Conservation (phyloP, 2,329 filamentous ascomycete species). For the Beauveria caledonica region DNA sequence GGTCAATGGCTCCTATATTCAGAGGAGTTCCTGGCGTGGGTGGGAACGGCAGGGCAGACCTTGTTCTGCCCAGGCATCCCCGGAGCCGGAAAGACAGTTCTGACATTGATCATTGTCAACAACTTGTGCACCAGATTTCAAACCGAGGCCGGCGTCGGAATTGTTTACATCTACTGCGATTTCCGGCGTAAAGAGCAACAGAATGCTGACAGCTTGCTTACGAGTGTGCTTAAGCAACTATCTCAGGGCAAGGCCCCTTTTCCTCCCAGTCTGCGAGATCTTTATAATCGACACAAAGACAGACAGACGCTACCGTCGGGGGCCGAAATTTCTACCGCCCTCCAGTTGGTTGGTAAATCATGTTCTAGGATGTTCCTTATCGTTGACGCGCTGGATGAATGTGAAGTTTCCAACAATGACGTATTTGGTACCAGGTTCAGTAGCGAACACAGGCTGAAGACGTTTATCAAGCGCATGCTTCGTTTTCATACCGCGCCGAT, state of each 20-base stretch:
- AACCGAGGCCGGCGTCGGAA: slow-evolving; percentile 17
- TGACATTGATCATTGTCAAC: slow-evolving; percentile 1
- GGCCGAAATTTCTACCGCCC: neutral
- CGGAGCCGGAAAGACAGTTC: slow-evolving; percentile 8
- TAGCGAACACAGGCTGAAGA: too few species aligned
- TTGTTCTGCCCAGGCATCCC: slow-evolving; percentile 31
- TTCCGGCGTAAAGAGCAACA: slow-evolving; percentile 33
- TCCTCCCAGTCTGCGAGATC: slow-evolving; percentile 15
- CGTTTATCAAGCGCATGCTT: too few species aligned
- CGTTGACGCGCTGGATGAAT: slow-evolving; percentile 22
- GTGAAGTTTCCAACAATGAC: neutral
- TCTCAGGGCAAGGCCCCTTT: too few species aligned
- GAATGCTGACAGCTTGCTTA: slow-evolving; percentile 14
- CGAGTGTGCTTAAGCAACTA: neutral
- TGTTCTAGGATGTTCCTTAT: slow-evolving; percentile 14
- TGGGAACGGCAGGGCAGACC: slow-evolving; percentile 15
- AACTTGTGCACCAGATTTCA: slow-evolving; percentile 12
- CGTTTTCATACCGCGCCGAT: too few species aligned
- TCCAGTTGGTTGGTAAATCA: slow-evolving; percentile 1
- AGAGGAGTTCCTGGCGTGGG: slow-evolving; percentile 22
- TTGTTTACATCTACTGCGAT: slow-evolving; percentile 41
- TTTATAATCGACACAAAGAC: slow-evolving; percentile 14
- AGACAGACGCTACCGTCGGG: neutral
- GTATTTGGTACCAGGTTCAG: too few species aligned
- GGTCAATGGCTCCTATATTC: slow-evolving; percentile 35